phyloP scores from a whole-genome alignment of 768 basidiomycete genomes.

The Russula abietina region DNA sequence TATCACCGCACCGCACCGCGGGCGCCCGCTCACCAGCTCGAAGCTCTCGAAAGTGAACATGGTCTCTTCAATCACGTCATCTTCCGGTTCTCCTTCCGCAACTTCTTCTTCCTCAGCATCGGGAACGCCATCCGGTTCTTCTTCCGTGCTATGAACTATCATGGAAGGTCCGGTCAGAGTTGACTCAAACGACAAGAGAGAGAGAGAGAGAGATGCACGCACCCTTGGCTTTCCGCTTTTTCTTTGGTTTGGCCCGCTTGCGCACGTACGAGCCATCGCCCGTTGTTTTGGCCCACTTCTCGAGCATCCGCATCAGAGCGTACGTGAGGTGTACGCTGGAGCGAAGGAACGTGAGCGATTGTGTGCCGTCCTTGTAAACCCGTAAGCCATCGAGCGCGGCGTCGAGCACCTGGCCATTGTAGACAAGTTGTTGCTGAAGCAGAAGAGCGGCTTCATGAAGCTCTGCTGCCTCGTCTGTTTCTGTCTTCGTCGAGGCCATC shows the following conservation, averaged over 20 bases:
- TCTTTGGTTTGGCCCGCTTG: slow-evolving; percentile 57
- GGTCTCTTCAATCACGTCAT: slow-evolving; percentile 67
- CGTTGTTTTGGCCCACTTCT: slow-evolving; percentile 74
- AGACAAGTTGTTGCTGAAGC: slow-evolving; percentile 86
- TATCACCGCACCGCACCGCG: slow-evolving; percentile 10
- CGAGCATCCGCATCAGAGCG: slow-evolving; percentile 81
- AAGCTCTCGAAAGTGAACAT: slow-evolving; percentile 90
- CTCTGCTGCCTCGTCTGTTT: slow-evolving; percentile 32
- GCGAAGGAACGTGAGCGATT: slow-evolving; percentile 76
- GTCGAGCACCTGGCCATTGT: slow-evolving; percentile 92
- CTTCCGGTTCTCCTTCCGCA: slow-evolving; percentile 41
- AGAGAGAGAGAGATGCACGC: not conserved
- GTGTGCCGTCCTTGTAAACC: slow-evolving; percentile 74
- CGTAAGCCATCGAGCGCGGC: slow-evolving; percentile 73
- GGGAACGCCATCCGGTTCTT: slow-evolving; percentile 41
- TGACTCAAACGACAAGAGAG: not conserved
- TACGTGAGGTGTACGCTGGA: slow-evolving; percentile 80
- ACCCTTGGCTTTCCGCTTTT: slow-evolving; percentile 37
- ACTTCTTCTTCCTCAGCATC: slow-evolving; percentile 63
- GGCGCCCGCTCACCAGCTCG: slow-evolving; percentile 58
- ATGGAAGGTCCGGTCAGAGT: not conserved
- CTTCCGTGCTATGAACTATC: slow-evolving; percentile 30
- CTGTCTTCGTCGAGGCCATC: slow-evolving; percentile 56
- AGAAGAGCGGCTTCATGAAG: slow-evolving; percentile 71
- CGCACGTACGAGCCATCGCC: slow-evolving; percentile 58